Evolutionary conservation across 2,329 filamentous ascomycete genomes (phyloP), one percentile per base, ranked within the genome.

Genomic region (Botrytis squamosa): DNA sequence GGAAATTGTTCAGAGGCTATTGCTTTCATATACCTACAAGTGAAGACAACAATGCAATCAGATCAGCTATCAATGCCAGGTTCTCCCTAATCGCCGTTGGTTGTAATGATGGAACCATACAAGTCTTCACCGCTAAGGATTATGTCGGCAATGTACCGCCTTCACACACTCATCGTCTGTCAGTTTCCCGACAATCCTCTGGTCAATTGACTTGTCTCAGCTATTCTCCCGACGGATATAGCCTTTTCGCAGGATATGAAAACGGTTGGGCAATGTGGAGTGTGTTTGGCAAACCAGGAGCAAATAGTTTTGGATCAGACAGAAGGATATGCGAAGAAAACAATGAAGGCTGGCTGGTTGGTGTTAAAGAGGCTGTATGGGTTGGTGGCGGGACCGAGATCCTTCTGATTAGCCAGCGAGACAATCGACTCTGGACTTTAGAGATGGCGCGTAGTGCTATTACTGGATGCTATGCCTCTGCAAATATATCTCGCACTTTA

Each of bases 211-310:
- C 89, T 3, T 92, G 90, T 44, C 83, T 99, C 77, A 90, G 85
- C 75, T 99, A 97, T 84, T 98, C 96, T 1, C 94, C 95, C 0
- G 96, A 99, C 82, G 96, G 96, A 29, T 98, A 98, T 82, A 97
- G 95, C 81, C 87, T 99, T 14, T 98, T 99, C 82, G 94, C 92
- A 62, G 96, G 95, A 1, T 98, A 95, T 80, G 91, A 96, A 79
- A 90, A 91, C 74, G 97, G 96, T 0, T 99, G 96, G 96, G 92
- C 93, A 7, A 95, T 91, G 65, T 99, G 95, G 95, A 98, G 95
- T 81, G 96, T 98, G 55, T 99, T 97, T 82, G 96, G 96, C 49
- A 98, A 97, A 82, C 88, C 92, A 3, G 91, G 94, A 22, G 94
- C 92, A 72, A 93, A 90, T 78, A 97, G 93, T 80, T 98, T 98